Evolutionary conservation across 176 grass and related monocot genomes (phyloP), one percentile per base, ranked within the genome.

Genomic region (Phyllostachys edulis): DNA sequence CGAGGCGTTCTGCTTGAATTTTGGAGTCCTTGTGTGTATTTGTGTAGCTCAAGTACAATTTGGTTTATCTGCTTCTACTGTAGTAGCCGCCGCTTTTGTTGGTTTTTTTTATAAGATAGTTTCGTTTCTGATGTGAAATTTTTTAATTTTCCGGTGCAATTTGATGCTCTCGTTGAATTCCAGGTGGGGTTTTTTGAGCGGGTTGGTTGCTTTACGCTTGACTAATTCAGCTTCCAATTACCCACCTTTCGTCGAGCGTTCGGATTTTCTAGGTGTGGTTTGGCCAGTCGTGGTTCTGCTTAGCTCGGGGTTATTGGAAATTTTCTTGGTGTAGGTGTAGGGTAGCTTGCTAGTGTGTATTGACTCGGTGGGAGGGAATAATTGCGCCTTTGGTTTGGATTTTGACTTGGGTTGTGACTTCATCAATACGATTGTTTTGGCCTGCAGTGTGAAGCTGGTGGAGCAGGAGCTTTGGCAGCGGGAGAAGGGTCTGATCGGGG

Each of bases 391-490:
- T 85, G 51, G 15, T 73, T 75, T 78, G 27, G 26, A 34, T 60
- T 67, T 87, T 83, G 40, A 62, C 44, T 71, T 77, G 27, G 42
- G 17, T 66, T 63, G 17, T 79, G 79, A 67, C 39, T 71, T 82
- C 4, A 46, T 74, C 16, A 45, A 40, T 71, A 26, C 49, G 27
- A 6, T 61, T 84, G 26, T 57, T 81, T 77, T 13, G 47, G 2
- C 38, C 34, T 91, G 75, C 91, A 99, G 96, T 78, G 96, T 99
- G 65, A 99, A 96, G 88, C 59, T 99, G 63, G 96, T 99, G 52
- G 96, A 99, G 78, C 96, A 99, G 87, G 96, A 99, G 80, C 86
- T 99, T 32, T 99, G 96, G 96, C 96, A 99, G 70, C 88, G 84
- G 80, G 96, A 99, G 73, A 98, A 93, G 77, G 96, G 96, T 70